These are phyloP conservation scores for Bremia lactucae DNA, from an alignment of 352 stramenopile species.

Conservation along the genomic window DNA sequence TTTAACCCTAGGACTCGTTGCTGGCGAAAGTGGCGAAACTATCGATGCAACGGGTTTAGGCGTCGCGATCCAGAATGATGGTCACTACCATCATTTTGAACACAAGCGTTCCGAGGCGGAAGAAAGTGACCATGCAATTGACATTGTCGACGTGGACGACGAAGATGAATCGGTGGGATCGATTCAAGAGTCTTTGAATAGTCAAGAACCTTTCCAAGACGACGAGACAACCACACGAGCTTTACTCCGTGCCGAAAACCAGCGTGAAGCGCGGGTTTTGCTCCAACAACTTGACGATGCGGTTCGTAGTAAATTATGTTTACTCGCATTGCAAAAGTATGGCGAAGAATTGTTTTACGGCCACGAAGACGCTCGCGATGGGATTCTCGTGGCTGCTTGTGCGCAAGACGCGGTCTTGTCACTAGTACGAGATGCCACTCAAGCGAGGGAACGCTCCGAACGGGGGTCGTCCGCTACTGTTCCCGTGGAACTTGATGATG, in stretches of 20 bases:
- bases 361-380: slow-evolving; percentile 46
- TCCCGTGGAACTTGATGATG: slow-evolving; percentile 46
- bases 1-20: slow-evolving; percentile 10
- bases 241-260: slow-evolving; percentile 35
- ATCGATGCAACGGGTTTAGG: slow-evolving; percentile 5
- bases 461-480: slow-evolving; percentile 37
- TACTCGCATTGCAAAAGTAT: slow-evolving; percentile 57
- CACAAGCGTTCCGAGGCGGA: not conserved
- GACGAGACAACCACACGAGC: slow-evolving; percentile 22
- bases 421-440: slow-evolving; percentile 46
- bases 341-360: slow-evolving; percentile 54
- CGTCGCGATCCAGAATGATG: too few relatives aligned
- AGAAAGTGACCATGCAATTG: slow-evolving; percentile 21
- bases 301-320: slow-evolving; percentile 39
- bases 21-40: slow-evolving; percentile 3
- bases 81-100: too few relatives aligned
- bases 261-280: slow-evolving; percentile 35
- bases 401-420: slow-evolving; percentile 42
- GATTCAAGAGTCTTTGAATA: slow-evolving; percentile 5
- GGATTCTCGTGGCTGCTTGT: slow-evolving; percentile 52
- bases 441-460: slow-evolving; percentile 32
- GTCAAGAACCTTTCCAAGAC: slow-evolving; percentile 14
- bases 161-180: slow-evolving; percentile 19
- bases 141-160: slow-evolving; percentile 29
- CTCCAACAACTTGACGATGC: slow-evolving; percentile 44